Evolutionary conservation across 2,329 filamentous ascomycete species (phyloP), one percentile per base, ranked within the genome.

Genomic region (Colletotrichum sp.): DNA sequence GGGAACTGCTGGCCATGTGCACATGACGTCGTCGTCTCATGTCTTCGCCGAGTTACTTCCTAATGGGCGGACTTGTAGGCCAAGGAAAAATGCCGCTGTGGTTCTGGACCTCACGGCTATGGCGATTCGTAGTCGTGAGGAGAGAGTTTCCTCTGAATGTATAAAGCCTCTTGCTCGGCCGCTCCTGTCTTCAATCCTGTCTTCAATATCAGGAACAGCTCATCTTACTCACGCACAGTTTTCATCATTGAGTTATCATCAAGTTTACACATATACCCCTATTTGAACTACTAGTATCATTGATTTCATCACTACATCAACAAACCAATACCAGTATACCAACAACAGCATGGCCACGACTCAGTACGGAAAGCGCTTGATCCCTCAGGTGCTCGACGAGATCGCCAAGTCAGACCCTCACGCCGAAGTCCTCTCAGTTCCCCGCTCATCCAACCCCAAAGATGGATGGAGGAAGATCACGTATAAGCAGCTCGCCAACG

Each of bases 391-490:
- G 60, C 79, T 88, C 59, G 86, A 88, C 72, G 83, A 85, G 1
- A 77, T 80, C 12, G 86, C 86, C 26, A 68, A 69, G 7, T 80
- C 69, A 6, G 81, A 85, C 2, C 86, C 87, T 2, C 44, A 81
- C 21, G 79, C 81, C n/a, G 81, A 85, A 60, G 84, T 80, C 67
- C 80, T 86, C 52, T 82, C 81, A 8, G 76, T 84, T 13, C 86
- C 86, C 6, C 79, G 80, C 3, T 83, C 82, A 0, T 81, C 82
- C 2, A 69, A 86, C 44, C 84, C 84, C 12, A 79, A 82, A 21
- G 85, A 87, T 65, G 87, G 86, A 12, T 88, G 85, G 85, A 83
- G 79, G 73, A 49, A 78, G 10, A 78, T 88, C 65, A 85, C 84
- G 0, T 87, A 82, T 65, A 81, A 79, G 63, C 79, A 85, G 63